Base-by-base conservation (phyloP, 1,284 basidiomycete species). In the Amylostereum areolatum region DNA sequence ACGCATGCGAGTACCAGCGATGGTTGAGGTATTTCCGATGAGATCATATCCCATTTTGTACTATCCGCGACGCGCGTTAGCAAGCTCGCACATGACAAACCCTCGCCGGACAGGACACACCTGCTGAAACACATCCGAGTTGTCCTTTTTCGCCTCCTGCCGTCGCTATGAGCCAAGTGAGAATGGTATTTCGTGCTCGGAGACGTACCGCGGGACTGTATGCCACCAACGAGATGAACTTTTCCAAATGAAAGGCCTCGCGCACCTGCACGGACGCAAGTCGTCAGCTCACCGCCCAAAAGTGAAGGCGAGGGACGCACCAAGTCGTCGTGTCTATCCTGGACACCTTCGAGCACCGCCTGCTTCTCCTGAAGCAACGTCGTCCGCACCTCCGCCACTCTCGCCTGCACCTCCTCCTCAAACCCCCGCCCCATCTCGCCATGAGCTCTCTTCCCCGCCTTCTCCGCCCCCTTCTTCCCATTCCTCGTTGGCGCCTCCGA, bases 231-330 rank as follows among this genome's bases (percentile, higher is more conserved):
- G 78, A 82, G 3, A 81, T 75, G 60, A 87, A 94, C 50, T 84
- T 74, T 56, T 93, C 85, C 66, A 94, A 73, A 59, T 95, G 92
- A 65, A 93, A 95, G 50, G 81, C 74, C 64, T 96, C 90, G 52
- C 91, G 79, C 46, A 94, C 72, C 85, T 90, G 52, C 30, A 41
- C 30, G 12, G 24, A 34, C 31, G 18, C 7, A 18, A 40, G 10
- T 39, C 11, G 45, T 34, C 29, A 27, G 43, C 27, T 34, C 28
- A 34, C 5, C 31, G 2, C 7, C 40, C 24, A 39, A 33, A 48
- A 50, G 25, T 34, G 25, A 31, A 9, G 18, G 33, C 24, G 33
- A 28, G 37, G 46, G 35, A 78, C 84, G 60, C 61, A 89, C 88
- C 64, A 88, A 66, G 57, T 77, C 75, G 66, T 93, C 91, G 69